phyloP scores from a whole-genome alignment of 306 rosid species.

The Corylus avellana region DNA sequence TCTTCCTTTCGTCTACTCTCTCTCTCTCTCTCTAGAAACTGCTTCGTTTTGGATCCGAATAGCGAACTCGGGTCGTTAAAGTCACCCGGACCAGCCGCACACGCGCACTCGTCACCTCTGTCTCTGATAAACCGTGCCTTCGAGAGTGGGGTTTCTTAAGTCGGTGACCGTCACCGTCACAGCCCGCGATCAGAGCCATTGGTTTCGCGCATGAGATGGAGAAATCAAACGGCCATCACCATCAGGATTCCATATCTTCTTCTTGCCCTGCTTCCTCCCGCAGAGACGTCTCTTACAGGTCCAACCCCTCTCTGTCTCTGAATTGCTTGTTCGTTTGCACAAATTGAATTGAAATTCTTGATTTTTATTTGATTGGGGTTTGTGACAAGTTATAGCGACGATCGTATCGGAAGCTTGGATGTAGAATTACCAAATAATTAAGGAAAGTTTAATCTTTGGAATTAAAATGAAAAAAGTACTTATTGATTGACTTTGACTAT shows the following conservation, averaged over 20 bases:
- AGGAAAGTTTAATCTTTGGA: not conserved
- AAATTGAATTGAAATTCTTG: not conserved
- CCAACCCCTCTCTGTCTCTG: constrained; percentile 10
- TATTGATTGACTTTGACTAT: not conserved
- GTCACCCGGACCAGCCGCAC: constrained; percentile 7
- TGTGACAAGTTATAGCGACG: not conserved
- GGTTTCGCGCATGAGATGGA: constrained; percentile 2
- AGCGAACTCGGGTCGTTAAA: not conserved
- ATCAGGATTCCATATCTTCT: constrained; percentile 25
- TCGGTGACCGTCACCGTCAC: constrained; percentile 12
- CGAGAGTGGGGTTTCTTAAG: not conserved
- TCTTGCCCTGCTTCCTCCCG: constrained; percentile 48
- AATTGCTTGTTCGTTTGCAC: not conserved
- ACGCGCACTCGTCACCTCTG: not conserved
- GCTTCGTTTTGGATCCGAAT: constrained; percentile 25
- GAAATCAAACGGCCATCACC: constrained; percentile 45
- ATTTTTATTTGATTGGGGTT: not conserved
- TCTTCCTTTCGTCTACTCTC: not conserved
- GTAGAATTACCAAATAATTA: not conserved
- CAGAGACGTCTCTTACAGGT: constrained; percentile 91
- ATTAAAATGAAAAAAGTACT: not conserved
- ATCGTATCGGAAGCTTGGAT: not conserved
- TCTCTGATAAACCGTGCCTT: constrained; percentile 15
- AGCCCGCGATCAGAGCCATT: constrained; percentile 8
- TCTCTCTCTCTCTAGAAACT: constrained; percentile 12